Conservation (phyloP, 2,329 filamentous ascomycete genomes). For the Pestalotiopsis sp. region DNA sequence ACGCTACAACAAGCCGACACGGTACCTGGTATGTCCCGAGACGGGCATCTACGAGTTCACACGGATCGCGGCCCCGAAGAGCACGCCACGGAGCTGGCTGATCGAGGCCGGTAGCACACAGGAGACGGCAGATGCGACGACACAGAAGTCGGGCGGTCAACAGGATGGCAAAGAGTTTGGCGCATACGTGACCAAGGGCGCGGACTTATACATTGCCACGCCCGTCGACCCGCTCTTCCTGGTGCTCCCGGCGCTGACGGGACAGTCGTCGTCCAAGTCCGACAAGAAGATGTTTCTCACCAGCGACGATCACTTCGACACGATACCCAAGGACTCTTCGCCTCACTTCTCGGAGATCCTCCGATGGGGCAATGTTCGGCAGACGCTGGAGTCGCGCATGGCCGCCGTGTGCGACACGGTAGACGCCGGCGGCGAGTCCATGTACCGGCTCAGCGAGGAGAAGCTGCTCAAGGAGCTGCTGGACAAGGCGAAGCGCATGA, state of each 20-base stretch:
- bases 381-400: constrained; percentile 66
- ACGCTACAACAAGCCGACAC: constrained; percentile 52
- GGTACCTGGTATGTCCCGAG: constrained; percentile 64
- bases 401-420: constrained; percentile 76
- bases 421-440: constrained; percentile 78
- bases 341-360: constrained; percentile 63
- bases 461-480: constrained; percentile 70
- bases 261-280: constrained; percentile 41
- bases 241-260: constrained; percentile 69
- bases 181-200: constrained; percentile 58
- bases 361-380: constrained; percentile 45
- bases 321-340: constrained; percentile 53
- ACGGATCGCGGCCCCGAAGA: constrained; percentile 53
- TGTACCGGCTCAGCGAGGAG: constrained; percentile 77
- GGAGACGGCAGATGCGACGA: constrained; percentile 12
- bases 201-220: constrained; percentile 83
- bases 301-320: constrained; percentile 72
- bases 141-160: constrained; percentile 13
- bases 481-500: constrained; percentile 71
- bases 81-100: constrained; percentile 63
- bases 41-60: constrained; percentile 68
- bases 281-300: constrained; percentile 67
- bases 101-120: constrained; percentile 39
- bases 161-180: constrained; percentile 24
- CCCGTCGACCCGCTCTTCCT: constrained; percentile 84